Evolutionary conservation across 257 asterid species (phyloP).

Genomic region (Capsicum baccatum): DNA sequence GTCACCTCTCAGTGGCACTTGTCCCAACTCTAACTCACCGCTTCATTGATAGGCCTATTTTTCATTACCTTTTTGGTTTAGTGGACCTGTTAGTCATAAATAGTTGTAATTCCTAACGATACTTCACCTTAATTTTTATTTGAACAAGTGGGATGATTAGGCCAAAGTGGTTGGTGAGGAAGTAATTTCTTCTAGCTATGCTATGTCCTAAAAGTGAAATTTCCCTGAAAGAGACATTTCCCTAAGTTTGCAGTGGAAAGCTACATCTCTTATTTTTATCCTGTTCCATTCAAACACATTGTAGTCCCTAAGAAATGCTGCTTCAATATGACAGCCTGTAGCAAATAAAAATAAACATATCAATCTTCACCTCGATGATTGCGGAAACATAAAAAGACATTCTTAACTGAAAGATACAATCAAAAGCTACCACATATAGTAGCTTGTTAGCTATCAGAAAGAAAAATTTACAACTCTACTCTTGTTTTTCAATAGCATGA

Average conservation of each 20-base stretch:
- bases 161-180: slow-evolving; percentile 14
- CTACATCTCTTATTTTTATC: slow-evolving; percentile 11
- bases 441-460: not conserved
- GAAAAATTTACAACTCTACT: not conserved
- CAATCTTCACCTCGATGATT: slow-evolving; percentile 15
- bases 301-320: slow-evolving; percentile 2
- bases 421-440: slow-evolving; percentile 6
- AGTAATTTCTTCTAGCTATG: not conserved
- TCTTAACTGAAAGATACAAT: not conserved
- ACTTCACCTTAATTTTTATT: not conserved
- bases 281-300: slow-evolving; percentile 17
- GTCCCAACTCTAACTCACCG: not conserved
- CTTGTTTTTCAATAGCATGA: not conserved
- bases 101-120: not conserved
- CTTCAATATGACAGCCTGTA: not conserved
- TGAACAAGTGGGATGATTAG: slow-evolving; percentile 7
- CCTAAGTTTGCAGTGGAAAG: slow-evolving; percentile 11
- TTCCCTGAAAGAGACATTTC: not conserved
- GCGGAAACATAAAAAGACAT: not conserved
- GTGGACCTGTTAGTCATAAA: not conserved
- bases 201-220: not conserved
- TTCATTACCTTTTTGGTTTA: not conserved
- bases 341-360: not conserved
- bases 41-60: not conserved
- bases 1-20: not conserved